Percentiles rank a stretch among this genome's conserved stretches.
Conservation (phyloP, 179 eudicot genomes). For the Silene vulgaris region DNA sequence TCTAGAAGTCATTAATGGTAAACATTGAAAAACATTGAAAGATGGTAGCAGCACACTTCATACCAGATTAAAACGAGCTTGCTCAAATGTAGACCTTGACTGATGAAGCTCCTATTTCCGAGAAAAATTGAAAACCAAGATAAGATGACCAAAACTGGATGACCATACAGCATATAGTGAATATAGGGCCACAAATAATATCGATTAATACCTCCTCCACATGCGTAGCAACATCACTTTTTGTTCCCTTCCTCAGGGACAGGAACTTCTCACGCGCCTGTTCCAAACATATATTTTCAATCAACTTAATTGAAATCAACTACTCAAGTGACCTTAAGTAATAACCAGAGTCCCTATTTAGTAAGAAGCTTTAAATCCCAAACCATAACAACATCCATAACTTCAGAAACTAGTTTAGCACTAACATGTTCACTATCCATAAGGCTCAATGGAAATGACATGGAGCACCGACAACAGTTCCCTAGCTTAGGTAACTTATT, state of each 20-base stretch:
- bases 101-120: conserved; percentile 80
- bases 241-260: conserved; percentile 87
- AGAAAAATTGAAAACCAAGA: conserved; percentile 10
- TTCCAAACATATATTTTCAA: conserved; percentile 16
- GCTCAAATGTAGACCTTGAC: conserved; percentile 89
- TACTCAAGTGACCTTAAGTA: not conserved
- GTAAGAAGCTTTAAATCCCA: not conserved
- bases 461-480: not conserved
- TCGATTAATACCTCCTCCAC: conserved; percentile 72
- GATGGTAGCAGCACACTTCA: conserved; percentile 1
- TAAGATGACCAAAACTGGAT: conserved; percentile 18
- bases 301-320: not conserved
- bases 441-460: not conserved
- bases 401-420: not conserved
- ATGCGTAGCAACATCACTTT: conserved; percentile 65
- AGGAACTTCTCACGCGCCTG: conserved; percentile 97
- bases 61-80: conserved; percentile 94
- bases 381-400: conserved; percentile 8
- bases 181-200: not conserved
- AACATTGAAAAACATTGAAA: not conserved
- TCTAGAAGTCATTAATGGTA: not conserved
- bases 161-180: conserved; percentile 4
- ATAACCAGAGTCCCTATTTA: not conserved
- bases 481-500: not conserved
- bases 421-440: not conserved